phyloP scores from a whole-genome alignment of 768 basidiomycete species.

The Kwoniella newhampshirensis region DNA sequence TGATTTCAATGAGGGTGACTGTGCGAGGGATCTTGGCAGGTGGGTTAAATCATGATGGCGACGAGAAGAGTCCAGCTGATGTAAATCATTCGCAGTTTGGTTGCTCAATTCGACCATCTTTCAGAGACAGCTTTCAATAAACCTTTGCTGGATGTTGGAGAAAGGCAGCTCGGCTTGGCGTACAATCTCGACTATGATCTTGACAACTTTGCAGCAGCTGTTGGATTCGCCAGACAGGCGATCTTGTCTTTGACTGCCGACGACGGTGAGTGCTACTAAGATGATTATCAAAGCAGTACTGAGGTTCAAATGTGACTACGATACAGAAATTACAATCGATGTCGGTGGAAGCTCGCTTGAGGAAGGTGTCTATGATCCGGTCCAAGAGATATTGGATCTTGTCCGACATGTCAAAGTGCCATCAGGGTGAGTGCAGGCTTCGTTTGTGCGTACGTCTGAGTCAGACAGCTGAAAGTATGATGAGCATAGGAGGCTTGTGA shows the following conservation, averaged over 20 bases:
- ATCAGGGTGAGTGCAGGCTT: conserved; percentile 63
- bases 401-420: conserved; percentile 75
- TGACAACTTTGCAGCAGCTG: conserved; percentile 88
- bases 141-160: conserved; percentile 82
- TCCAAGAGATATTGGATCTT: conserved; percentile 77
- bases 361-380: conserved; percentile 72
- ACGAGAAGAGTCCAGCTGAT: not conserved
- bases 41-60: conserved; percentile 55
- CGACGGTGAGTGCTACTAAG: conserved; percentile 60
- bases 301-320: not conserved
- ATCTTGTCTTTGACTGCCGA: conserved; percentile 72
- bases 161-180: conserved; percentile 81
- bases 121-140: conserved; percentile 80
- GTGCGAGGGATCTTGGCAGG: conserved; percentile 85
- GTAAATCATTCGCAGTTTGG: conserved; percentile 67
- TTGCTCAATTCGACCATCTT: conserved; percentile 89
- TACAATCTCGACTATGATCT: conserved; percentile 83
- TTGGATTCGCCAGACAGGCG: conserved; percentile 84
- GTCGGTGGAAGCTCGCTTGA: conserved; percentile 73
- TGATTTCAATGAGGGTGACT: conserved; percentile 91
- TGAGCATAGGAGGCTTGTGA: conserved; percentile 72
- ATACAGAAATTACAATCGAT: conserved; percentile 70
- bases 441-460: not conserved
- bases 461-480: not conserved
- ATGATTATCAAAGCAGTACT: conserved; percentile 1